Evolutionary conservation across 2,329 filamentous ascomycete species (phyloP), one percentile per base, ranked within the genome.

Genomic region (Aspergillus calidoustus): DNA sequence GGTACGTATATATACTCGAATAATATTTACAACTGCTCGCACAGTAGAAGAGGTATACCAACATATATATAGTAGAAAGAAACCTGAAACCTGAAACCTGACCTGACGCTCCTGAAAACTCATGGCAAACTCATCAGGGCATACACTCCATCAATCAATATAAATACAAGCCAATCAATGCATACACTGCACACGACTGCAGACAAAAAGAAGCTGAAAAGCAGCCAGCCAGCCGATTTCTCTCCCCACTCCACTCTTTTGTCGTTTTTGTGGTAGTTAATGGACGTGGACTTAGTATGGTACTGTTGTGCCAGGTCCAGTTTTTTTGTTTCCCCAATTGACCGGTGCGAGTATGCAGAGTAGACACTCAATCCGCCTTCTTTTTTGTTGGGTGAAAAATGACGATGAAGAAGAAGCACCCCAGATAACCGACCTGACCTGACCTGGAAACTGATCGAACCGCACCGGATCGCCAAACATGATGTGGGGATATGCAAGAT

Each of bases 111-210:
- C 34, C 34, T 0, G 52, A 47, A 28, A 47, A 23, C 56, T 54
- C 56, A 59, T 44, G 55, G 41, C 44, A 48, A 53, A 53, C 49
- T 59, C 62, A 53, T 62, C 59, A 51, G 49, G 47, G 55, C 62
- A 48, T 64, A 59, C 47, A 61, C 62, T 52, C 55, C 53, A 58
- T 59, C 49, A 55, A 51, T 58, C 46, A 58, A 50, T 61, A 62
- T 59, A 64, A 61, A 51, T 64, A 64, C 62, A 64, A 49, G 31
- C 30, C 51, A 61, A 53, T 19, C 54, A 59, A 55, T 50, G 25
- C 23, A 48, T 41, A n/a, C 11, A 34, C 6, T 41, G 19, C 11
- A 34, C 6, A 54, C 28, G 13, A 17, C 15, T 17, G 7, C 23
- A 53, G 47, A 23, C 9, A 41, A 31, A 19, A 41, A 31, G 7